A percentile compares a stretch with the other conserved stretches of the same genome.
phyloP scores from a whole-genome alignment of 1,139 yeast species.

The Meyerozyma elateridarum region DNA sequence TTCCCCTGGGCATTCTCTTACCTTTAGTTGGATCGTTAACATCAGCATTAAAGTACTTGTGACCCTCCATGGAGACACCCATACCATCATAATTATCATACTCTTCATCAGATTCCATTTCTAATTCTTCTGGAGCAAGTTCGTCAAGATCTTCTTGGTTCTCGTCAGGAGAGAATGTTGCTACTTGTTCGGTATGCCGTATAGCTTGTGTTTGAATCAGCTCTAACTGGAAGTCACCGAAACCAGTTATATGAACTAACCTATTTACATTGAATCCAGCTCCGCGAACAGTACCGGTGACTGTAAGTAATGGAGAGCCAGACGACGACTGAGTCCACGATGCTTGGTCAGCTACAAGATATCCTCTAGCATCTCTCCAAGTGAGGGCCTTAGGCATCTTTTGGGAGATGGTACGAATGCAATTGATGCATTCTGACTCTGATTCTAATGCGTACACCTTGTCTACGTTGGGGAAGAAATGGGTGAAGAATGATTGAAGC shows the following conservation, averaged over 20 bases:
- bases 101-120: conserved; percentile 26
- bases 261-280: conserved; percentile 73
- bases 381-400: conserved; percentile 77
- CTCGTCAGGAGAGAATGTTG: conserved; percentile 40
- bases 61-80: conserved; percentile 72
- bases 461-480: conserved; percentile 86
- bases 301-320: conserved; percentile 38
- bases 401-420: conserved; percentile 75
- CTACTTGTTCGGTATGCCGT: conserved; percentile 25
- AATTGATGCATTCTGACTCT: conserved; percentile 63
- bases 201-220: conserved; percentile 49
- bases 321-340: conserved; percentile 35
- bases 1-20: conserved; percentile 70
- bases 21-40: conserved; percentile 18
- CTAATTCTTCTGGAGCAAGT: conserved; percentile 55
- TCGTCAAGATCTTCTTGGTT: conserved; percentile 65
- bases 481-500: conserved; percentile 73
- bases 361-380: conserved; percentile 93
- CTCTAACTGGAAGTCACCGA: conserved; percentile 82
- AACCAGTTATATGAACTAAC: conserved; percentile 79
- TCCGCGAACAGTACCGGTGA: conserved; percentile 87
- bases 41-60: conserved; percentile 50
- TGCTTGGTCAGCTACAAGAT: conserved; percentile 68
- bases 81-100: conserved; percentile 35
- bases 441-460: conserved; percentile 69